phyloP scores from a whole-genome alignment of 1,139 yeast genomes.

The Hyphopichia khmerensis region DNA sequence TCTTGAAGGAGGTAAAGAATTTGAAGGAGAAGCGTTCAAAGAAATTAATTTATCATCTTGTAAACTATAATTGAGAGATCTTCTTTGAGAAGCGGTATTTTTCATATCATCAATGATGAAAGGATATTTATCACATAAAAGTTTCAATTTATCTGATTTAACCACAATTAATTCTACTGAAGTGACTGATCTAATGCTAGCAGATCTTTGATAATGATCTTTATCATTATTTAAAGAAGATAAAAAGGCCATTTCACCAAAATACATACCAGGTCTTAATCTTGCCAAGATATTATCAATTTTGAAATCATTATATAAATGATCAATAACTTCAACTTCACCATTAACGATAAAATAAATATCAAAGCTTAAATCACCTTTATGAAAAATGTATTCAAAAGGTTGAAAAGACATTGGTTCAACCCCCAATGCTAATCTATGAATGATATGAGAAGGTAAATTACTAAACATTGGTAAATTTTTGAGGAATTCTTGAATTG shows the following conservation, averaged over 20 bases:
- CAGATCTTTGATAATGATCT: conserved; percentile 43
- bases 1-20: conserved; percentile 4
- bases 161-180: conserved; percentile 61
- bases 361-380: conserved; percentile 60
- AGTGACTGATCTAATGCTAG: conserved; percentile 61
- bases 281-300: conserved; percentile 52
- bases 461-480: conserved; percentile 58
- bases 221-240: conserved; percentile 41
- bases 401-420: conserved; percentile 55
- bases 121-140: conserved; percentile 57
- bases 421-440: conserved; percentile 60
- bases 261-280: conserved; percentile 60
- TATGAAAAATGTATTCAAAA: conserved; percentile 58
- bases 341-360: conserved; percentile 68
- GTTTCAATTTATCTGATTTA: conserved; percentile 50
- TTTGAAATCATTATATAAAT: conserved; percentile 17
- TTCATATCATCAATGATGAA: conserved; percentile 57
- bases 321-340: conserved; percentile 65
- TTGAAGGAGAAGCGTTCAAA: conserved; percentile 11
- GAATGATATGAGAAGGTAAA: conserved; percentile 57
- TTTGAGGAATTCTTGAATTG: conserved; percentile 56
- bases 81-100: conserved; percentile 57
- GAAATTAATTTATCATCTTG: neutral
- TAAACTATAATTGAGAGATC: conserved; percentile 13
- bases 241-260: conserved; percentile 76